These are phyloP conservation scores for Solanum appendiculatum DNA, from an alignment of 257 asterid genomes.

Conservation along the genomic window DNA sequence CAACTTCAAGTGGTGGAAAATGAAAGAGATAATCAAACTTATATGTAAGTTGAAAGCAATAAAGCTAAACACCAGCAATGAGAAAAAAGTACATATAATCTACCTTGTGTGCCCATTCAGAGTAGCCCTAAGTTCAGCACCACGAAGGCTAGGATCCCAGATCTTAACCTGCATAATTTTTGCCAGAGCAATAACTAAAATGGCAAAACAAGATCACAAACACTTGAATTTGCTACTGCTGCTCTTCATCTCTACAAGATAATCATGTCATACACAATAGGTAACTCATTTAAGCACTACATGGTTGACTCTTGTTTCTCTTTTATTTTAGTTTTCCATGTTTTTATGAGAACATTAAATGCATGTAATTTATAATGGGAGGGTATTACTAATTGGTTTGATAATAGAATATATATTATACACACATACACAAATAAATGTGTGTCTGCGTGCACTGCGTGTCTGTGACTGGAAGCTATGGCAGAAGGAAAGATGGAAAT, in stretches of 20 bases:
- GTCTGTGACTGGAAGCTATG: neutral
- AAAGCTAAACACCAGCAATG: neutral
- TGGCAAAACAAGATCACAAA: neutral
- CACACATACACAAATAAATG: neutral
- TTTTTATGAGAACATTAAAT: neutral
- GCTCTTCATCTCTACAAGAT: neutral
- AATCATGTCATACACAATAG: neutral
- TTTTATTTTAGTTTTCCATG: neutral
- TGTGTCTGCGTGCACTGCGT: neutral
- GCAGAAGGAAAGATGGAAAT: neutral
- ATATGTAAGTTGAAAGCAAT: neutral
- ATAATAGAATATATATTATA: neutral
- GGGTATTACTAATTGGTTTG: neutral
- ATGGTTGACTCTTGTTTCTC: neutral
- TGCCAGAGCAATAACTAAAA: neutral
- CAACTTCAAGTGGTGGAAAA: neutral
- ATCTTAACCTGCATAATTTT: constrained; percentile 58
- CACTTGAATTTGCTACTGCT: neutral
- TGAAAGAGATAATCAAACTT: neutral
- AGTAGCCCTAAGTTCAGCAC: constrained; percentile 91
- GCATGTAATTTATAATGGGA: neutral
- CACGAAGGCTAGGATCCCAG: constrained; percentile 96
- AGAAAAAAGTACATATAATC: neutral
- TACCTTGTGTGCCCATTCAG: constrained; percentile 87
- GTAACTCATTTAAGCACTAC: neutral